Evolutionary conservation across 2,329 filamentous ascomycete genomes (phyloP).

Genomic region (Fusarium chuoi): DNA sequence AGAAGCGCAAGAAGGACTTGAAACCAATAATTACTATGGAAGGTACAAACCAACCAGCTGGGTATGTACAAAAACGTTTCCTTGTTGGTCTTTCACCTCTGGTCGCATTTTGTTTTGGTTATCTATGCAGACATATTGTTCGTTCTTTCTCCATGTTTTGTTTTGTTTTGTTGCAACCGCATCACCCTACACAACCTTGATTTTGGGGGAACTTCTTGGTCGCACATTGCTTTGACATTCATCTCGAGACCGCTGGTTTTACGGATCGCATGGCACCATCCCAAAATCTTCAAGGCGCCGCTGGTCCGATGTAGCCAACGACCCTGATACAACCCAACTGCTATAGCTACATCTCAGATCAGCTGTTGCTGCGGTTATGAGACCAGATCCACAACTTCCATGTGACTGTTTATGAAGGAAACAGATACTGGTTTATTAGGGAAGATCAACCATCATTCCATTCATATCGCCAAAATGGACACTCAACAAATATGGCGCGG

Average conservation of each 20-base stretch:
- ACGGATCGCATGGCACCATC: not conserved
- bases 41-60: slow-evolving; percentile 50
- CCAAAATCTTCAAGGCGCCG: not conserved
- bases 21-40: slow-evolving; percentile 83
- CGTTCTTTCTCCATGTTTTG: not conserved
- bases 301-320: slow-evolving; percentile 3
- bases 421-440: slow-evolving; percentile 11
- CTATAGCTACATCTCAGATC: not conserved
- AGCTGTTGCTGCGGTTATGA: not conserved
- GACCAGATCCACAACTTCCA: not conserved
- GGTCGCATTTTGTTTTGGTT: not conserved
- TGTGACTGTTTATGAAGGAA: not conserved
- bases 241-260: not conserved
- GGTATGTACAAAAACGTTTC: slow-evolving; percentile 48
- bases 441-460: slow-evolving; percentile 23
- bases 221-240: not conserved
- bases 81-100: slow-evolving; percentile 2
- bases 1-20: slow-evolving; percentile 81
- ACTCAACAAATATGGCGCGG: slow-evolving; percentile 24
- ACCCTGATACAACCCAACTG: slow-evolving; percentile 5
- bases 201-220: not conserved
- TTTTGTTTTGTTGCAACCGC: not conserved
- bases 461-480: slow-evolving; percentile 7
- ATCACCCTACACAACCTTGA: not conserved
- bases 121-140: not conserved